Conservation (phyloP, 345 rosid genomes). For the Syzygium jambos region DNA sequence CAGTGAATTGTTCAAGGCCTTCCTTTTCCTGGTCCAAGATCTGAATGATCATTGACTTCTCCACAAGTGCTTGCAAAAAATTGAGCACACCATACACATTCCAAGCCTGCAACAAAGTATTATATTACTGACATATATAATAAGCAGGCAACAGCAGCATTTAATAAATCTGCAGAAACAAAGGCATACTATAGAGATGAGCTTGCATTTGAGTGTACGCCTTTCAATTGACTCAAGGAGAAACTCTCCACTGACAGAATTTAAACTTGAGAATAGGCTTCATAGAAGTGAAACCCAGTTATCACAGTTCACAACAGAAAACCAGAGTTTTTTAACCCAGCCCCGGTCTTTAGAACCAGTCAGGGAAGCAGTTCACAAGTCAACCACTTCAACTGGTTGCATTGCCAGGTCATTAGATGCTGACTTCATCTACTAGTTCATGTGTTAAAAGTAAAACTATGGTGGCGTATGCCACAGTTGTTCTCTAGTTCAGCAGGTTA, state of each 20-base stretch:
- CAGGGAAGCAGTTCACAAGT: neutral
- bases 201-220: neutral
- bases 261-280: neutral
- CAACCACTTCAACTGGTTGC: neutral
- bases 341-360: neutral
- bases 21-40: conserved; percentile 93
- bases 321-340: neutral
- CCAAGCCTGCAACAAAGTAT: conserved; percentile 55
- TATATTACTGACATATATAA: neutral
- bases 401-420: neutral
- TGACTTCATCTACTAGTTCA: neutral
- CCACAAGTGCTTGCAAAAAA: conserved; percentile 96
- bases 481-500: neutral
- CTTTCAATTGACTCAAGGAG: neutral
- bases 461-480: neutral
- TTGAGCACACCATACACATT: conserved; percentile 98
- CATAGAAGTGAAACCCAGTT: neutral
- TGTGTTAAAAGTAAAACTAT: neutral
- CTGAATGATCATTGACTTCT: conserved; percentile 76
- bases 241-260: neutral
- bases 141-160: neutral
- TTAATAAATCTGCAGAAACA: neutral
- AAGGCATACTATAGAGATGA: neutral
- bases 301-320: neutral
- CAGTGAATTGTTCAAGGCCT: conserved; percentile 88